Conservation (phyloP, 441 rosid species). For the Breynia disticha region DNA sequence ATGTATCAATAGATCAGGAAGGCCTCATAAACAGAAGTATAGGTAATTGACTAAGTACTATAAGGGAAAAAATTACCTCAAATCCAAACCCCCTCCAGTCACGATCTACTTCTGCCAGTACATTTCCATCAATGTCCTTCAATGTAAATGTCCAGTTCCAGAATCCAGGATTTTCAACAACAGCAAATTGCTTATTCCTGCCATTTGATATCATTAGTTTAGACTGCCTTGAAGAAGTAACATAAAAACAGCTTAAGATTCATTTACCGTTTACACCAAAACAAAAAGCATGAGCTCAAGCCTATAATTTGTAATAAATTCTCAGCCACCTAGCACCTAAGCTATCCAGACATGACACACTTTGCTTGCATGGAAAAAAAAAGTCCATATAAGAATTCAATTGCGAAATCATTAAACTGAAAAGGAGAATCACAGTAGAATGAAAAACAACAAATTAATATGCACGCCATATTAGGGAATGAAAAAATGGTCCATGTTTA, state of each 20-base stretch:
- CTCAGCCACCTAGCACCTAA: no score
- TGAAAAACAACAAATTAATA: no score
- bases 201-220: constrained; percentile 11
- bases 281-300: neutral
- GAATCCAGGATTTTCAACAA: constrained; percentile 87
- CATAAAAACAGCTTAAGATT: neutral
- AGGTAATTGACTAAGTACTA: neutral
- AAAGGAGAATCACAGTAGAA: no score
- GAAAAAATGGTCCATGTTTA: no score
- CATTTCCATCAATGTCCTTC: constrained; percentile 68
- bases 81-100: constrained; percentile 99
- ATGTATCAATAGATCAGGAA: no score
- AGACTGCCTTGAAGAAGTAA: neutral
- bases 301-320: neutral
- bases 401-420: no score
- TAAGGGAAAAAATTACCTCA: constrained; percentile 45
- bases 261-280: neutral
- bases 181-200: constrained; percentile 85
- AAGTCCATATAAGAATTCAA: no score
- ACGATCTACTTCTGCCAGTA: constrained; percentile 79
- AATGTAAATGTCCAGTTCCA: constrained; percentile 97
- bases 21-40: neutral
- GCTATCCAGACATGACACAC: no score
- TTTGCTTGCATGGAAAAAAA: no score
- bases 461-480: no score